Evolutionary conservation across 164 flowering plant species (phyloP).

Genomic region (Hamamelis virginiana): DNA sequence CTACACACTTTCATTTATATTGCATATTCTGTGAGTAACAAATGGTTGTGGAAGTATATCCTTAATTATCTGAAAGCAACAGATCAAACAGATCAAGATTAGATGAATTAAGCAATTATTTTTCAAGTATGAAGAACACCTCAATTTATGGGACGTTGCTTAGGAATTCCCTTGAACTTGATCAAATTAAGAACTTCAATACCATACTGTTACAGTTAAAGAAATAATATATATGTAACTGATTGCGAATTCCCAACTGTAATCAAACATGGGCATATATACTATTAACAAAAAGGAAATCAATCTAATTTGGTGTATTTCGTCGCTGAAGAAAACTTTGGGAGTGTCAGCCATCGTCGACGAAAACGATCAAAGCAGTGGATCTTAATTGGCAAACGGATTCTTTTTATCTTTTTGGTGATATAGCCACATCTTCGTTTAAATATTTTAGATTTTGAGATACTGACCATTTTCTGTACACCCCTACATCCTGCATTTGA

Average conservation of each 20-base stretch:
- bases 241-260: background rate
- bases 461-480: constrained; percentile 32
- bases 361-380: constrained; percentile 51
- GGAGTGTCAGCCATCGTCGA: constrained; percentile 48
- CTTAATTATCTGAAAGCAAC: no score
- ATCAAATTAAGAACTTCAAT: no score
- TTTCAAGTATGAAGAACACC: no score
- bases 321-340: constrained; percentile 41
- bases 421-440: constrained; percentile 35
- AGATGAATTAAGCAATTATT: no score
- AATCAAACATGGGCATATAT: background rate
- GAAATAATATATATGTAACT: no score
- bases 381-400: constrained; percentile 53
- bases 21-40: no score
- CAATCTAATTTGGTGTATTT: constrained; percentile 48
- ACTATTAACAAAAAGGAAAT: background rate
- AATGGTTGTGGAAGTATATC: no score
- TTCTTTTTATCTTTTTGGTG: constrained; percentile 49
- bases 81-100: no score
- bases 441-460: constrained; percentile 40
- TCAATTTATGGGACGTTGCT: no score
- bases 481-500: constrained; percentile 43
- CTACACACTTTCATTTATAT: no score
- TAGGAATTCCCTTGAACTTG: no score
- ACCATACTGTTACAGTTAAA: no score